Conservation (phyloP, 768 basidiomycete species). For the Auriscalpium vulgare region DNA sequence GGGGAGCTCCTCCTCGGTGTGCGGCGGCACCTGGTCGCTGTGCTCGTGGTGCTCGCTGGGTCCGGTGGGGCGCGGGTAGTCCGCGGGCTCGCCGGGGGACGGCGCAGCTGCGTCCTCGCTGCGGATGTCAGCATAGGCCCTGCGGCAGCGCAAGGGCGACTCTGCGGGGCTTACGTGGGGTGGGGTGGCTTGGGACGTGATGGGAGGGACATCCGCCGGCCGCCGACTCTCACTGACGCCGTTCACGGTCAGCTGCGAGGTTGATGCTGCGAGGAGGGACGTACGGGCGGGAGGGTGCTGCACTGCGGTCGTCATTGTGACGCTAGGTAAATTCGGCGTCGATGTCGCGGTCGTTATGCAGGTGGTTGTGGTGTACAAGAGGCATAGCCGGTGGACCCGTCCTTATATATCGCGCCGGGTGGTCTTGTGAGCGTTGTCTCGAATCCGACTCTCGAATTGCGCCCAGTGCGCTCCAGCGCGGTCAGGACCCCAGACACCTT, state of each 20-base stretch:
- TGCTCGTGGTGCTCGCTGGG: slow-evolving; percentile 8
- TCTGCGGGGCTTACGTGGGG: slow-evolving; percentile 6
- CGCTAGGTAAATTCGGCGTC: not conserved
- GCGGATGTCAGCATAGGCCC: not conserved
- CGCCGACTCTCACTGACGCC: slow-evolving; percentile 10
- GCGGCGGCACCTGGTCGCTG: slow-evolving; percentile 1
- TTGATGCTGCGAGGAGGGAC: not conserved
- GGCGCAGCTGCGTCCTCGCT: slow-evolving; percentile 3
- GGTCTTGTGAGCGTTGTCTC: not conserved
- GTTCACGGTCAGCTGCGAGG: not conserved
- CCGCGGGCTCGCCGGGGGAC: slow-evolving; percentile 12
- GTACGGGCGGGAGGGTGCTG: slow-evolving; percentile 14
- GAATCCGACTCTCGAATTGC: not conserved
- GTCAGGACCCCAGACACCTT: no score
- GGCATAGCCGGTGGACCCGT: not conserved
- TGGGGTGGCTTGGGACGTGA: slow-evolving; percentile 2
- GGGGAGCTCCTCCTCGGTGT: slow-evolving; percentile 7
- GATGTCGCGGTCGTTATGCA: not conserved
- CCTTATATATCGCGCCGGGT: not conserved
- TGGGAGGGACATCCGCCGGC: slow-evolving; percentile 14
- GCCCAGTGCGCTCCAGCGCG: not conserved
- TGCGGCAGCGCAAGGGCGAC: no score
- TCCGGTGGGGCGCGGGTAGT: slow-evolving; percentile 13
- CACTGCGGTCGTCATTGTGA: not conserved
- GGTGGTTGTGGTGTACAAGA: not conserved